These are phyloP conservation scores for Diatrype stigma DNA, from an alignment of 2,329 filamentous ascomycete species.

Conservation along the genomic window DNA sequence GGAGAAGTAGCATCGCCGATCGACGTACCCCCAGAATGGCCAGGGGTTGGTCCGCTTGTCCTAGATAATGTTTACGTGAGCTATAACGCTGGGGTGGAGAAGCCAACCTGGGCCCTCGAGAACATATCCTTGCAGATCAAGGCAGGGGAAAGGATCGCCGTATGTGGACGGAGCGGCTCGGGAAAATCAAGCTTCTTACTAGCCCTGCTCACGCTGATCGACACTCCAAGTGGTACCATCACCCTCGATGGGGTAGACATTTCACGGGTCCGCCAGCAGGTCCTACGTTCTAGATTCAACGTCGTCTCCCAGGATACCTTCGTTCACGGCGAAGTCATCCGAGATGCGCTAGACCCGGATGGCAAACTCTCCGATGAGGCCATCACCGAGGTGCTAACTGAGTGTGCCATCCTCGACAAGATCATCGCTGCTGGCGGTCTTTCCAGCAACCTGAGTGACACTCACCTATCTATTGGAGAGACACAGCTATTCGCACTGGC, in stretches of 20 bases:
- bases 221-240: conserved; percentile 49
- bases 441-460: conserved; percentile 20
- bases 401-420: conserved; percentile 35
- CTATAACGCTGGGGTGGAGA: conserved; percentile 6
- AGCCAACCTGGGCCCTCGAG: conserved; percentile 6
- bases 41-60: conserved; percentile 10
- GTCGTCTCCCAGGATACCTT: conserved; percentile 62
- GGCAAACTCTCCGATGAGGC: conserved; percentile 29
- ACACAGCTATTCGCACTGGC: conserved; percentile 39
- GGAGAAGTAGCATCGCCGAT: conserved; percentile 6
- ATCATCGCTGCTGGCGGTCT: conserved; percentile 30
- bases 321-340: conserved; percentile 35
- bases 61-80: conserved; percentile 15
- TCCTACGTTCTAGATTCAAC: conserved; percentile 57
- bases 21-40: conserved; percentile 8
- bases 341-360: conserved; percentile 38
- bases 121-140: conserved; percentile 34
- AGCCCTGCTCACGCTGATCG: conserved; percentile 33
- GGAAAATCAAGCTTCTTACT: conserved; percentile 12
- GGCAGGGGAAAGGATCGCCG: conserved; percentile 33
- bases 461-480: conserved; percentile 34
- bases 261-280: conserved; percentile 52
- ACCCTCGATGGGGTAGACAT: conserved; percentile 59
- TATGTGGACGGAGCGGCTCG: conserved; percentile 11
- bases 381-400: conserved; percentile 34